Evolutionary conservation across 495 filamentous ascomycete species (phyloP).

Genomic region (Penicillium silybi): DNA sequence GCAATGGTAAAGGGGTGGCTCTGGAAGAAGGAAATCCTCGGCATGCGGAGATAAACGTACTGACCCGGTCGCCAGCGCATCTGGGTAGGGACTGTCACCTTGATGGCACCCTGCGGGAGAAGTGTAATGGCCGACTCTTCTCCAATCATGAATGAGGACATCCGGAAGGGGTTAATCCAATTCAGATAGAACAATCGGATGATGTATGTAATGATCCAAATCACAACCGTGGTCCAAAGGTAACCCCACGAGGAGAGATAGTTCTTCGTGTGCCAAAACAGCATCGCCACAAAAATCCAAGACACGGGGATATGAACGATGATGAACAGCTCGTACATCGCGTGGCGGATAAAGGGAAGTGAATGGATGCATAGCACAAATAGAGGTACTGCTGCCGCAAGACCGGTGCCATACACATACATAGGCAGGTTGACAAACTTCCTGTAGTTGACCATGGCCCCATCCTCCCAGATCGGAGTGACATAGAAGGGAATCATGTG

Average conservation of each 20-base stretch:
- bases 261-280: slow-evolving; percentile 97
- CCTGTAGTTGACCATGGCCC: slow-evolving; percentile 61
- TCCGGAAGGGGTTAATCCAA: slow-evolving; percentile 76
- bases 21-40: slow-evolving; percentile 80
- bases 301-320: slow-evolving; percentile 77
- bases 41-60: slow-evolving; percentile 92
- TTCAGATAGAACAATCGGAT: slow-evolving; percentile 73
- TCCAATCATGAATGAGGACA: slow-evolving; percentile 70
- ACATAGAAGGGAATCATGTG: slow-evolving; percentile 89
- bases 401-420: slow-evolving; percentile 81
- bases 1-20: slow-evolving; percentile 97
- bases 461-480: slow-evolving; percentile 77
- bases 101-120: slow-evolving; percentile 87
- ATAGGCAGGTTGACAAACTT: slow-evolving; percentile 56
- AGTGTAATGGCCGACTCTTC: slow-evolving; percentile 84
- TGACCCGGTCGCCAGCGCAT: slow-evolving; percentile 93
- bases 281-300: slow-evolving; percentile 72
- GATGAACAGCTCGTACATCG: slow-evolving; percentile 81
- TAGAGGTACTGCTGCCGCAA: slow-evolving; percentile 81
- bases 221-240: slow-evolving; percentile 73
- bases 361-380: slow-evolving; percentile 80
- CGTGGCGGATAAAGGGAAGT: slow-evolving; percentile 59
- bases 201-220: slow-evolving; percentile 67
- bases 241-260: slow-evolving; percentile 90
- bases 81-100: slow-evolving; percentile 87